phyloP scores from a whole-genome alignment of 371 early-diverging fungal genomes.

The Encephalitozoon hellem region DNA sequence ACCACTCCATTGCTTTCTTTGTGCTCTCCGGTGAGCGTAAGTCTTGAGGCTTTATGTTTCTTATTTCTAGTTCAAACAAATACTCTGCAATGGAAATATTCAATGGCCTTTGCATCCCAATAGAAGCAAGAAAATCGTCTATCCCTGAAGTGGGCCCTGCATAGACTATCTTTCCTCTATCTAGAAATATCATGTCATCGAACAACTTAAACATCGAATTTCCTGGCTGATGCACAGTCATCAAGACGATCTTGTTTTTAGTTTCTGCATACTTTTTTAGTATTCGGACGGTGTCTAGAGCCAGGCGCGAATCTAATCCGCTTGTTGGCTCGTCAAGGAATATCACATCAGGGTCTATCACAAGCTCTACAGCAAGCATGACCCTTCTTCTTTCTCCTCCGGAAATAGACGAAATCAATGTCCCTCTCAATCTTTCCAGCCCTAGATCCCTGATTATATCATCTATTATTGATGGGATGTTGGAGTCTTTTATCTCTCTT shows the following conservation, averaged over 20 bases:
- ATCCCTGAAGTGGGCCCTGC: slow-evolving; percentile 29
- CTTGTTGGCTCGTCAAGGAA: slow-evolving; percentile 51
- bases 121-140: neutral
- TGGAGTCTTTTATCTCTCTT: slow-evolving; percentile 17
- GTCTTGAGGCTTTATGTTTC: neutral
- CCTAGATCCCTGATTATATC: slow-evolving; percentile 13
- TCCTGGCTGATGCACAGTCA: slow-evolving; percentile 53
- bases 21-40: neutral
- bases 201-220: slow-evolving; percentile 60
- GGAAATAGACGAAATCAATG: slow-evolving; percentile 3
- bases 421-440: slow-evolving; percentile 5
- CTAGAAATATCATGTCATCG: slow-evolving; percentile 63
- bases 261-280: slow-evolving; percentile 26
- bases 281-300: neutral
- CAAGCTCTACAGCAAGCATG: slow-evolving; percentile 30
- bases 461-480: neutral
- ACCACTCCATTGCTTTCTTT: neutral
- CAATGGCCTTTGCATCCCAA: neutral
- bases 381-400: slow-evolving; percentile 45
- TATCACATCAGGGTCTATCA: slow-evolving; percentile 26
- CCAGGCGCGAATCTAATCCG: slow-evolving; percentile 43
- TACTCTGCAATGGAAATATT: slow-evolving; percentile 16
- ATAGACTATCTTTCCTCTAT: slow-evolving; percentile 56
- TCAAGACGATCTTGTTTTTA: slow-evolving; percentile 12
- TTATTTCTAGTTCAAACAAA: neutral